Conservation (phyloP, 352 stramenopile genomes). For the Globisporangium acanthophoron region DNA sequence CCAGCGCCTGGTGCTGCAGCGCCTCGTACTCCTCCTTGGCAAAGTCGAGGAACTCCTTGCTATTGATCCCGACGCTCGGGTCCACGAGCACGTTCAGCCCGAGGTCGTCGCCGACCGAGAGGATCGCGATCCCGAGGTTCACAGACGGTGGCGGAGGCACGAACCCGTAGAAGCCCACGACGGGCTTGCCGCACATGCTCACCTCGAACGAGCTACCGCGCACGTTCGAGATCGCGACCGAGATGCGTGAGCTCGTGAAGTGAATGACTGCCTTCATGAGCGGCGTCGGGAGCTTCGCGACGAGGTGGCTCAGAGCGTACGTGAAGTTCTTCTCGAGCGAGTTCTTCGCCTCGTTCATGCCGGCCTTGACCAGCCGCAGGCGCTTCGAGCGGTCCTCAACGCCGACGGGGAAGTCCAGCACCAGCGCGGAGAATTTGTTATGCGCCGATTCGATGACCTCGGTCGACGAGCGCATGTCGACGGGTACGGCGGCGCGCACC, state of each 20-base stretch:
- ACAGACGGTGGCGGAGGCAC: constrained; percentile 72
- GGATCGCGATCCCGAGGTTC: constrained; percentile 71
- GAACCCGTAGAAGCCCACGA: constrained; percentile 68
- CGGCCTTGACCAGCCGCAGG: constrained; percentile 34
- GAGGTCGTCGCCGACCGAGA: constrained; percentile 64
- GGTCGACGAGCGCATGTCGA: constrained; percentile 71
- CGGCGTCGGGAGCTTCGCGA: constrained; percentile 46
- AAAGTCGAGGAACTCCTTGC: constrained; percentile 57
- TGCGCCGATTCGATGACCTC: constrained; percentile 52
- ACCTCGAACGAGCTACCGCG: constrained; percentile 47
- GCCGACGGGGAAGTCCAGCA: constrained; percentile 70
- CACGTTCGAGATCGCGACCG: constrained; percentile 68
- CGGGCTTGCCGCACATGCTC: constrained; percentile 40
- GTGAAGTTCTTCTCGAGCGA: constrained; percentile 78
- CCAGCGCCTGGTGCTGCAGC: constrained; percentile 30
- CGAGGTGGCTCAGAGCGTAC: constrained; percentile 48
- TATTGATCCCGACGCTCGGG: constrained; percentile 53
- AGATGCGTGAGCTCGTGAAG: constrained; percentile 51
- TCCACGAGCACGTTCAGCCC: constrained; percentile 75
- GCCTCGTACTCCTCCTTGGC: constrained; percentile 62
- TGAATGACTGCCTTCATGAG: constrained; percentile 50
- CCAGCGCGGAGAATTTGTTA: constrained; percentile 78
- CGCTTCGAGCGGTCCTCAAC: constrained; percentile 39
- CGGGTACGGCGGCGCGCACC: constrained; percentile 65
- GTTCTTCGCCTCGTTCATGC: constrained; percentile 76